phyloP scores from a whole-genome alignment of 2,329 filamentous ascomycete species.

The Septoria petroselini region DNA sequence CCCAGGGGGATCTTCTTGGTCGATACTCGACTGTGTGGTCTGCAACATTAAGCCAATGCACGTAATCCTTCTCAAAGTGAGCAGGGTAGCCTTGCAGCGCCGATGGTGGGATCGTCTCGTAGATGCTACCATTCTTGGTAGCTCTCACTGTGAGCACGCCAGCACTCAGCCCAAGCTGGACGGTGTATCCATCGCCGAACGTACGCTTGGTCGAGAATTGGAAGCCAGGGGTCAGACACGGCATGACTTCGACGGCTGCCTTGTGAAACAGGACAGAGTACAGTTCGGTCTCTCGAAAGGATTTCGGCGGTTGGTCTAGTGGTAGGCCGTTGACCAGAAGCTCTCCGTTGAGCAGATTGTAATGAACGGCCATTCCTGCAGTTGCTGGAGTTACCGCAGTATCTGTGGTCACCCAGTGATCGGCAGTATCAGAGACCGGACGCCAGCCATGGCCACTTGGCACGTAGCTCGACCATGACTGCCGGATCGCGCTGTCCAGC shows the following conservation, averaged over 20 bases:
- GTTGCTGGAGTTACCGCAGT: constrained; percentile 2
- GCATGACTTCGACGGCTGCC: constrained; percentile 50
- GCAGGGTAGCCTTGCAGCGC: constrained; percentile 51
- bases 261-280: constrained; percentile 55
- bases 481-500: constrained; percentile 24
- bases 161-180: constrained; percentile 54
- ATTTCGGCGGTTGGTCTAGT: constrained; percentile 53
- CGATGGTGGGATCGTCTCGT: constrained; percentile 40
- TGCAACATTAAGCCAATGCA: constrained; percentile 59
- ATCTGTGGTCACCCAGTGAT: constrained; percentile 32
- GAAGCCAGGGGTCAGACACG: constrained; percentile 55
- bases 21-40: constrained; percentile 53
- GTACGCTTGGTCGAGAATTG: constrained; percentile 44
- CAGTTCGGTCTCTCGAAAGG: constrained; percentile 46
- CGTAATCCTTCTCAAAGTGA: constrained; percentile 51
- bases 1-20: constrained; percentile 27
- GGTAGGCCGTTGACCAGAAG: constrained; percentile 51
- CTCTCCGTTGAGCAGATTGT: constrained; percentile 49
- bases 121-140: constrained; percentile 22
- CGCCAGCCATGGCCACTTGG: constrained; percentile 19
- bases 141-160: constrained; percentile 42
- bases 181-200: constrained; percentile 38
- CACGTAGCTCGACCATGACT: constrained; percentile 44
- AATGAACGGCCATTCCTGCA: constrained; percentile 37
- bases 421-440: background rate